These are phyloP conservation scores for Selaginella tamariscina DNA, from an alignment of 75 land plant genomes.

Conservation along the genomic window DNA sequence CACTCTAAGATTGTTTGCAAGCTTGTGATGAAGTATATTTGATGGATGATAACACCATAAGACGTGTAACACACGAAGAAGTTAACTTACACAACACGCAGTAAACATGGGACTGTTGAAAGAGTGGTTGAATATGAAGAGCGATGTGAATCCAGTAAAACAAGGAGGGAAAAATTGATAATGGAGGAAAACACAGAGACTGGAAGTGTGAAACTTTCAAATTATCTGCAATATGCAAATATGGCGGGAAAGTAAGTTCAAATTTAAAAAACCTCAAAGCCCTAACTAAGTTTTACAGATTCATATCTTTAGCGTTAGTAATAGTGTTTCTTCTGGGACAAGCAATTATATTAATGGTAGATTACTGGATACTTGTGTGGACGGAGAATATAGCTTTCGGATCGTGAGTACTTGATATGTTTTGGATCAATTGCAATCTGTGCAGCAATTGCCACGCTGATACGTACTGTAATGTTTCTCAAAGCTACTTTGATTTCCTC, in stretches of 20 bases:
- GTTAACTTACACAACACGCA: no score
- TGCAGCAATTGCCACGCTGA: slow-evolving; percentile 14
- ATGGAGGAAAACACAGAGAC: slow-evolving; percentile 25
- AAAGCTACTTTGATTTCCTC: slow-evolving; percentile 18
- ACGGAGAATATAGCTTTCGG: slow-evolving; percentile 16
- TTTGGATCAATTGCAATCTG: slow-evolving; percentile 18
- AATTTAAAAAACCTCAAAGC: no score
- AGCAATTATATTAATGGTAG: slow-evolving; percentile 28
- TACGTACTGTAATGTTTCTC: slow-evolving; percentile 16
- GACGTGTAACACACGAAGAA: slow-evolving; percentile 2
- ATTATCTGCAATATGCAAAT: slow-evolving; percentile 16
- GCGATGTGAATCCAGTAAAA: background rate
- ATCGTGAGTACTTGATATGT: slow-evolving; percentile 14
- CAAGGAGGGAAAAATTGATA: slow-evolving; percentile 15
- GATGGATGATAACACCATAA: slow-evolving; percentile 17
- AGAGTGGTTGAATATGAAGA: background rate
- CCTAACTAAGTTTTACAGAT: no score
- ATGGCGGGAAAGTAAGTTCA: slow-evolving; percentile 21
- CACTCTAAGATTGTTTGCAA: slow-evolving; percentile 20
- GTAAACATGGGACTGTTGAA: background rate
- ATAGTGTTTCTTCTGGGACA: slow-evolving; percentile 17
- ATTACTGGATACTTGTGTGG: slow-evolving; percentile 29
- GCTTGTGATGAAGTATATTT: slow-evolving; percentile 18
- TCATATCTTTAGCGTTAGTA: slow-evolving; percentile 14
- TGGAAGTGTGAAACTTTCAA: slow-evolving; percentile 19